A percentile compares a stretch with the other conserved stretches of the same genome.
Conservation (phyloP, 306 rosid species). For the Castanea sativa region DNA sequence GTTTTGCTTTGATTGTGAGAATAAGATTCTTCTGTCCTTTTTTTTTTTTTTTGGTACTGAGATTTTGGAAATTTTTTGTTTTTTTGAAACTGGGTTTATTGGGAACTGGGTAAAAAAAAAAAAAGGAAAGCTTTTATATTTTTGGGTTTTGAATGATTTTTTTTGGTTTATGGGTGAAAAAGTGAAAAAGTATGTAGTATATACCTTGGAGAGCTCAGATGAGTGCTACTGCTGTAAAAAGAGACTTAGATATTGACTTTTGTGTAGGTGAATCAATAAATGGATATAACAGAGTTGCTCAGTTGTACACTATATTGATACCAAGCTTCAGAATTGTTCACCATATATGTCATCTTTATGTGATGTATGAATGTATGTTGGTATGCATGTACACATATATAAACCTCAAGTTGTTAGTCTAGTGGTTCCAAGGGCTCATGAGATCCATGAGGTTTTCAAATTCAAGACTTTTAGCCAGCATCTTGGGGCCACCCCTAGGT, state of each 20-base stretch:
- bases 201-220: neutral
- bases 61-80: neutral
- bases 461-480: no score
- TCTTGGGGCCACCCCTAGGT: no score
- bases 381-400: neutral
- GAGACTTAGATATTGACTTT: neutral
- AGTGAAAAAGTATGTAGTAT: neutral
- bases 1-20: neutral
- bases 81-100: neutral
- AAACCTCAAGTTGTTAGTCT: no score
- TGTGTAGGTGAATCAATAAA: neutral
- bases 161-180: neutral
- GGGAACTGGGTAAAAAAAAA: neutral
- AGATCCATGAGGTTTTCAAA: no score
- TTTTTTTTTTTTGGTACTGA: no score
- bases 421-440: no score
- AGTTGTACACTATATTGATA: neutral
- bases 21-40: neutral
- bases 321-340: neutral
- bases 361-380: neutral
- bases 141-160: neutral
- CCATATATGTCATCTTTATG: neutral
- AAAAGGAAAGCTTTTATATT: neutral
- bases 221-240: neutral
- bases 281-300: neutral